Evolutionary conservation across 1,284 basidiomycete genomes (phyloP), one percentile per base, ranked within the genome.

Genomic region (Melampsora larici-populina): DNA sequence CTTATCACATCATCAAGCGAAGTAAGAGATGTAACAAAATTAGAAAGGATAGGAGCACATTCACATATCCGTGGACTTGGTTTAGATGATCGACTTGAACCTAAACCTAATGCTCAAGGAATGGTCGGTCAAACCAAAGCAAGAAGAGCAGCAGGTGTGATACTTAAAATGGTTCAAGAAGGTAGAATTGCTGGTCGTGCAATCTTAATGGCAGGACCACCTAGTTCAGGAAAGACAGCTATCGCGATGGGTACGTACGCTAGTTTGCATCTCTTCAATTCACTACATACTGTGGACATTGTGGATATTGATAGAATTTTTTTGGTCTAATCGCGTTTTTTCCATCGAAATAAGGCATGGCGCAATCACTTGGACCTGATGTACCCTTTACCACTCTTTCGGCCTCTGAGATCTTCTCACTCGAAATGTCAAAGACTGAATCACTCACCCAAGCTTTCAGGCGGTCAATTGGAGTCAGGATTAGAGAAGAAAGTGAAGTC

Each of bases 301-400:
- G 15, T 46, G 9, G 43, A 17, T 17, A 13, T 13, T 46, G 13
- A 46, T 15, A 46, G 15, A 15, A 17, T 46, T 46, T 46, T 2
- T 13, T 17, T 15, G 15, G 3, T 9, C 15, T 46, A 17, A 46
- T 46, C 43, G 43, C 43, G 43, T 13, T 3, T 46, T 15, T 46
- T 46, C 43, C 43, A 46, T 46, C 1, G 43, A 46, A 46, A n/a
- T n/a, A 79, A 94, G 93, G 93, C 78, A 98, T 99, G 94, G 93
- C 96, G 2, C 95, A 98, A 85, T 92, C 90, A 1, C 87, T 99
- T 15, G 96, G 96, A 0, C 83, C 90, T 1, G 95, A 97, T 82
- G 95, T 98, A 0, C 96, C 97, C 0, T 99, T 98, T 84, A 97
- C 94, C 5, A 95, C 93, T 89, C 93, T 99, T 81, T 93, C 94